Evolutionary conservation across 306 rosid genomes (phyloP), one percentile per base, ranked within the genome.

Genomic region (Castanea crenata): DNA sequence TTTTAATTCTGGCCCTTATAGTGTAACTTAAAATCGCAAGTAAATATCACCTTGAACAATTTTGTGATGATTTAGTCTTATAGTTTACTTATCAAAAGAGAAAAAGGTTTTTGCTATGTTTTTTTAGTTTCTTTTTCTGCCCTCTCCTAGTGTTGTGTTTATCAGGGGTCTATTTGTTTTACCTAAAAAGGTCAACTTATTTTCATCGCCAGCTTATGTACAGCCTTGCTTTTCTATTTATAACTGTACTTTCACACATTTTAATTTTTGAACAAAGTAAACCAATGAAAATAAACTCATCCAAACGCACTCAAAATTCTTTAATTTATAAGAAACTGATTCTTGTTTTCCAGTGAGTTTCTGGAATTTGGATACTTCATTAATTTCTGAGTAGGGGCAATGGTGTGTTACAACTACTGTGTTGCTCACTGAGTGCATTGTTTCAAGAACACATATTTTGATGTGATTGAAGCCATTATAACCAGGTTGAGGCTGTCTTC

Each of bases 401-500:
- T 61, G 67, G 35, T 35, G 23, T 25, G 15, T 23, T 21, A 8
- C 23, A 25, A 61, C 35, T 25, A 10, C 25, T 59, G 15, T 38
- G 11, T 38, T 61, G 67, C 67, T 61, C 23, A 5, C 18, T 9
- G 12, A 57, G 63, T n/a, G 63, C 63, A 61, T 61, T 15, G 14
- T 25, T 20, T 68, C 58, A 5, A 54, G 61, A 54, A 65, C 55
- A 11, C 29, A 34, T 76, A 57, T 73, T 38, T 76, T 82, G 32
- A 59, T 6, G 16, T 61, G 31, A 25, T 25, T 61, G 16, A 61
- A 25, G 67, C 2, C 19, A 25, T 65, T 16, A 65, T 32, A 31
- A 14, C 10, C 86, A 93, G 99, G 98, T 95, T 55, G 97, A 93
- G 89, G 91, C 99, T 6, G 99, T 93, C 80, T 95, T 95, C 92